Evolutionary conservation across 352 stramenopile genomes (phyloP).

Genomic region (Thraustotheca clavata): DNA sequence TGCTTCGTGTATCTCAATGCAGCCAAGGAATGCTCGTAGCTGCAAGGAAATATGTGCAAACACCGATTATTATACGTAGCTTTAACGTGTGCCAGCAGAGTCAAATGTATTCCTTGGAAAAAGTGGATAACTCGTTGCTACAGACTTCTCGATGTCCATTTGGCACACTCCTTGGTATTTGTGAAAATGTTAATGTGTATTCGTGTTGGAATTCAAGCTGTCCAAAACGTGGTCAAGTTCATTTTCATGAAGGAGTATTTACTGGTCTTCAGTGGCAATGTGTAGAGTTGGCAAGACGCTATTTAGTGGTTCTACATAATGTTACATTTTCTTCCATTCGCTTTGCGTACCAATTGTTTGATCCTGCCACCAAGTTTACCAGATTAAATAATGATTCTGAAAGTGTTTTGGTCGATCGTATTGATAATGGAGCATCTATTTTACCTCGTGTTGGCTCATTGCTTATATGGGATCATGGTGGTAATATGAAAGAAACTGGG

Average conservation of each 20-base stretch:
- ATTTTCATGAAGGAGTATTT: constrained; percentile 8
- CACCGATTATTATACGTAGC: not conserved
- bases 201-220: constrained; percentile 3
- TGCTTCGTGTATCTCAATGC: not conserved
- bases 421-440: not conserved
- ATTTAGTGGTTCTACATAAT: not conserved
- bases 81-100: not conserved
- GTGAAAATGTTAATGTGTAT: not conserved
- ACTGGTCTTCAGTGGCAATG: constrained; percentile 15
- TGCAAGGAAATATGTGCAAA: not conserved
- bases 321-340: not conserved
- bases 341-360: constrained; percentile 8
- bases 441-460: not conserved
- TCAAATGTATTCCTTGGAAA: no score
- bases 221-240: not conserved
- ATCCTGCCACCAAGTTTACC: not conserved
- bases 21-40: not conserved
- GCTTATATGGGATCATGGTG: not conserved
- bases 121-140: no score
- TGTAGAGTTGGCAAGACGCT: constrained; percentile 12
- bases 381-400: not conserved
- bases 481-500: not conserved
- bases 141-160: not conserved
- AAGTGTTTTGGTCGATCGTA: not conserved
- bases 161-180: not conserved